Conservation (phyloP, 257 asterid species). For the Nicotiana knightiana region DNA sequence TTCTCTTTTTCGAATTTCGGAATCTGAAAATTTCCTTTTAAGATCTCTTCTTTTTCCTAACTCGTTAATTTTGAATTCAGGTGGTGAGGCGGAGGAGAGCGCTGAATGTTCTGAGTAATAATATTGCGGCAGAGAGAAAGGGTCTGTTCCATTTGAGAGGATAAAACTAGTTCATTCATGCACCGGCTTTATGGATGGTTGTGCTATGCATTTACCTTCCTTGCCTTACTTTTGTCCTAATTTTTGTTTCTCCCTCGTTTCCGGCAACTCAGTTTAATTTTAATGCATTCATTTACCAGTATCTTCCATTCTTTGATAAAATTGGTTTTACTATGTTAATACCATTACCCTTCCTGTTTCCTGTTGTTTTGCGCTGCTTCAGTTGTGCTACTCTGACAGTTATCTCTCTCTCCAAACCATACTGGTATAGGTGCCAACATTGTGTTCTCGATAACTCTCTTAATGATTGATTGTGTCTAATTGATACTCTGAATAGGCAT, state of each 20-base stretch:
- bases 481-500: too few relatives aligned
- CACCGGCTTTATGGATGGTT: neutral
- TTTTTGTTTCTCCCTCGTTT: neutral
- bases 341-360: too few relatives aligned
- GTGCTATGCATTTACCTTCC: neutral
- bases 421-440: too few relatives aligned
- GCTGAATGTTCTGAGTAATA: neutral
- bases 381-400: too few relatives aligned
- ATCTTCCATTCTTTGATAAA: neutral
- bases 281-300: neutral
- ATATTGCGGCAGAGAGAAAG: neutral
- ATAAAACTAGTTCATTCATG: neutral
- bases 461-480: too few relatives aligned
- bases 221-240: neutral
- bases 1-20: neutral
- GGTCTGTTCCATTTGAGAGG: neutral
- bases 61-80: neutral
- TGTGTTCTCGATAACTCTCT: too few relatives aligned
- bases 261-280: too few relatives aligned
- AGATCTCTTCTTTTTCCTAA: neutral
- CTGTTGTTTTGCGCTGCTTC: too few relatives aligned
- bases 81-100: neutral
- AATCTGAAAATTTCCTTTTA: neutral
- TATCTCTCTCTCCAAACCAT: too few relatives aligned
- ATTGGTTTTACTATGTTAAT: too few relatives aligned